These are phyloP conservation scores for Hypoxylon fuscum DNA, from an alignment of 495 filamentous ascomycete species.

Conservation along the genomic window DNA sequence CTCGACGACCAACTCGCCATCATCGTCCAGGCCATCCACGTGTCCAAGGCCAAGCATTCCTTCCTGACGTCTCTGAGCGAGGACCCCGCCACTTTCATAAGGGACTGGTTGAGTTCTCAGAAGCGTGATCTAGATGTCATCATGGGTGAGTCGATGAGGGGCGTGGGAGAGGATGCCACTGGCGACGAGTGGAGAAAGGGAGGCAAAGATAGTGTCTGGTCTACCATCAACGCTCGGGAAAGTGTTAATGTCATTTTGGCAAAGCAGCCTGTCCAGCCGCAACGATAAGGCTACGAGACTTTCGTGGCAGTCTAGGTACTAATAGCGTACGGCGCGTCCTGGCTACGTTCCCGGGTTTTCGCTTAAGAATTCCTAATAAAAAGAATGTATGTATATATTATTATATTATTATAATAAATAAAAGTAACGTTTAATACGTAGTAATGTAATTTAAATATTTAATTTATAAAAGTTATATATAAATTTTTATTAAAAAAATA, in stretches of 20 bases:
- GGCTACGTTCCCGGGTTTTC: no score
- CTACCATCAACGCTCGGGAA: constrained; percentile 61
- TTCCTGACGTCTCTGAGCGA: constrained; percentile 79
- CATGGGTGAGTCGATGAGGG: constrained; percentile 78
- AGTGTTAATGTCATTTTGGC: constrained; percentile 63
- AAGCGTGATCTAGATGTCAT: constrained; percentile 90
- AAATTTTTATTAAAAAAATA: background rate
- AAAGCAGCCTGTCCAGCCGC: constrained; percentile 45
- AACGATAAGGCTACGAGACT: no score
- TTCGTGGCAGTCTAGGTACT: no score
- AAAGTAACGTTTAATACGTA: no score
- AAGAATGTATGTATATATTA: no score
- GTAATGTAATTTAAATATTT: no score
- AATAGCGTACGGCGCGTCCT: no score
- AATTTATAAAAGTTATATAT: no score
- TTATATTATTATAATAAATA: no score
- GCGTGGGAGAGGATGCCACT: constrained; percentile 67
- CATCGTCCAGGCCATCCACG: constrained; percentile 77
- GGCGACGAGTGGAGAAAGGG: constrained; percentile 67
- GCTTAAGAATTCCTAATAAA: no score
- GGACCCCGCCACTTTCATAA: constrained; percentile 84
- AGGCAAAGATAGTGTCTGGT: constrained; percentile 61
- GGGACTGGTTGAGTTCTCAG: constrained; percentile 86
- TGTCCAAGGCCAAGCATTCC: constrained; percentile 83
- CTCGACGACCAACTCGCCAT: constrained; percentile 87